A percentile compares a stretch with the other conserved stretches of the same genome.
Evolutionary conservation across 345 rosid genomes (phyloP).

Genomic region (Eucalyptus victrix): DNA sequence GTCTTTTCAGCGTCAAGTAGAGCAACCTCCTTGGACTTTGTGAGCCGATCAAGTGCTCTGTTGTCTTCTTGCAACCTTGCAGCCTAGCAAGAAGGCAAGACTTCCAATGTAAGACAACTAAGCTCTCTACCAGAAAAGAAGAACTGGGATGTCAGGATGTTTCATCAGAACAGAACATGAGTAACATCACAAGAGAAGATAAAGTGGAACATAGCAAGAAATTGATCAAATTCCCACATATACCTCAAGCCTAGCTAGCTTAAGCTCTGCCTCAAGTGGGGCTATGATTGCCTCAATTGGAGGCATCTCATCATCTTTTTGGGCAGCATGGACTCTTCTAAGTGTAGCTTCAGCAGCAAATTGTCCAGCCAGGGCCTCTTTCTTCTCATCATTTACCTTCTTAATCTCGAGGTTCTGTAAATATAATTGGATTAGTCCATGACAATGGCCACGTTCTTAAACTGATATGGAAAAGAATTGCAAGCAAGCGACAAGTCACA

Average conservation of each 20-base stretch:
- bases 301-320: constrained; percentile 46
- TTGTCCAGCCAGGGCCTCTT: constrained; percentile 32
- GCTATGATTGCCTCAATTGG: constrained; percentile 43
- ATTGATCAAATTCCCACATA: not conserved
- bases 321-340: constrained; percentile 43
- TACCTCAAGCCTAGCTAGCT: constrained; percentile 36
- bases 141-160: not conserved
- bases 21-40: constrained; percentile 44
- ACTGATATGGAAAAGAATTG: not conserved
- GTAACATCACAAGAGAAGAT: not conserved
- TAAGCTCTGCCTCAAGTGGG: constrained; percentile 40
- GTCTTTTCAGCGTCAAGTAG: constrained; percentile 40
- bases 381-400: constrained; percentile 37
- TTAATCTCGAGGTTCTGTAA: constrained; percentile 36
- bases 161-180: not conserved
- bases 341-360: constrained; percentile 46
- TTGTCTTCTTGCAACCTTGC: constrained; percentile 37
- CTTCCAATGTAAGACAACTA: not conserved
- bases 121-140: not conserved
- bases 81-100: constrained; percentile 5
- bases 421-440: not conserved
- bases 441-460: not conserved
- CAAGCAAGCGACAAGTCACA: not conserved
- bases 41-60: constrained; percentile 35
- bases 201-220: not conserved